Evolutionary conservation across 768 basidiomycete genomes (phyloP).

Genomic region (Leccinum truebloodii): DNA sequence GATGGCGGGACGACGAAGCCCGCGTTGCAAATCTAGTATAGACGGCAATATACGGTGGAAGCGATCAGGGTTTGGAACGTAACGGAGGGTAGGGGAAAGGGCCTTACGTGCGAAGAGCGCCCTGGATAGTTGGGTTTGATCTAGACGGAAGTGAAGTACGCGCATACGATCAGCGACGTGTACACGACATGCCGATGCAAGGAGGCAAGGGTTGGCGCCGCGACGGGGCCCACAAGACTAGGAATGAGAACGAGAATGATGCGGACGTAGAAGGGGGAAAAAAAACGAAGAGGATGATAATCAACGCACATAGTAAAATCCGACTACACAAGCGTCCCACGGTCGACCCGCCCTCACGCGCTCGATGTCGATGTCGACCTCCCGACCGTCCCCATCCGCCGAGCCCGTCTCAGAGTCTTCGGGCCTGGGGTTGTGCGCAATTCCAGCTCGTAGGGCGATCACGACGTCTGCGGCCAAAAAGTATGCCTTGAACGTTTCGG

Average conservation of each 20-base stretch:
- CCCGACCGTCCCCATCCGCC: constrained; percentile 2
- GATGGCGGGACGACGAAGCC: constrained; percentile 78
- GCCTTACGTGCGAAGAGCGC: constrained; percentile 82
- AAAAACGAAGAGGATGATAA: not conserved
- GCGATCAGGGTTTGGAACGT: constrained; percentile 1
- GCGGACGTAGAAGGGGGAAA: not conserved
- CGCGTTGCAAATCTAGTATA: constrained; percentile 75
- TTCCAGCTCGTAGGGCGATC: constrained; percentile 49
- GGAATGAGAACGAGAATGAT: not conserved
- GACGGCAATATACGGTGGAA: not conserved
- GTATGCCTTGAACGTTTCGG: constrained; percentile 65
- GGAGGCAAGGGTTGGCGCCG: not conserved
- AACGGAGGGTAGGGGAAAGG: not conserved
- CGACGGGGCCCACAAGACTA: not conserved
- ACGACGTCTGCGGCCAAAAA: constrained; percentile 80
- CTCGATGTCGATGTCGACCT: constrained; percentile 38
- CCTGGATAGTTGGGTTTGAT: constrained; percentile 91
- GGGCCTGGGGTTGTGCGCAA: not conserved
- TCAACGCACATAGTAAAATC: constrained; percentile 73
- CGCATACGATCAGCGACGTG: constrained; percentile 6
- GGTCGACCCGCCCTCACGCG: constrained; percentile 46
- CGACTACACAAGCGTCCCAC: constrained; percentile 74
- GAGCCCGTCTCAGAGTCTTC: not conserved
- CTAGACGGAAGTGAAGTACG: constrained; percentile 31
- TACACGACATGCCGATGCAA: not conserved